Evolutionary conservation across 306 rosid species (phyloP), one percentile per base, ranked within the genome.

Genomic region (Malus sieversii): DNA sequence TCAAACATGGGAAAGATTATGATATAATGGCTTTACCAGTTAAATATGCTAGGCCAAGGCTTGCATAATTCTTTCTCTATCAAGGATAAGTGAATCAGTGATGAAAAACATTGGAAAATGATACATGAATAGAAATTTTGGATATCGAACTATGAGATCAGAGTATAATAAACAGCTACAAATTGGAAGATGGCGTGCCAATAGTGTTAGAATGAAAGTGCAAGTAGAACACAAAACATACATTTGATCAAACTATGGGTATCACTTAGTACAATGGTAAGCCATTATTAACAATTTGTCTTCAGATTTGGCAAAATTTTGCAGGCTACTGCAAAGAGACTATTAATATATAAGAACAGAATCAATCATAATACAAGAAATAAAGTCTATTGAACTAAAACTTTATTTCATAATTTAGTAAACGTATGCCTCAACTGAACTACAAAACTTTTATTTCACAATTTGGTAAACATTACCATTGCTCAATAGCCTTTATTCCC

Each of bases 401-500:
- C 4, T 53, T 33, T 52, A 53, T 71, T 71, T 30, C 45, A 12
- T 4, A 32, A 53, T 9, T 30, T 12, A 10, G 20, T 12, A 22
- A 57, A 38, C 40, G 25, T 15, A 45, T 14, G 20, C 67, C 33
- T 30, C 45, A 64, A 64, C 10, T 32, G 1, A 33, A 64, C 13
- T 64, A 53, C 65, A 32, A 71, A 71, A 53, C 6, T 51, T 29
- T 29, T 30, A 30, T 15, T 70, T 30, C 74, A 8, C 25, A 52
- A 32, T 27, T 51, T 70, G 63, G 74, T 32, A 55, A 72, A 29
- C 22, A 25, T 18, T 59, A 66, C 72, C 45, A 38, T 22, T 35
- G 38, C 10, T 85, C 71, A 85, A 75, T 85, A 85, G 74, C 88
- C 88, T 72, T 85, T 85, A 69, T 85, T 85, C 33, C 88, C 88